Evolutionary conservation across 2,329 filamentous ascomycete species (phyloP), one percentile per base, ranked within the genome.

Genomic region (Elsinoe batatas): DNA sequence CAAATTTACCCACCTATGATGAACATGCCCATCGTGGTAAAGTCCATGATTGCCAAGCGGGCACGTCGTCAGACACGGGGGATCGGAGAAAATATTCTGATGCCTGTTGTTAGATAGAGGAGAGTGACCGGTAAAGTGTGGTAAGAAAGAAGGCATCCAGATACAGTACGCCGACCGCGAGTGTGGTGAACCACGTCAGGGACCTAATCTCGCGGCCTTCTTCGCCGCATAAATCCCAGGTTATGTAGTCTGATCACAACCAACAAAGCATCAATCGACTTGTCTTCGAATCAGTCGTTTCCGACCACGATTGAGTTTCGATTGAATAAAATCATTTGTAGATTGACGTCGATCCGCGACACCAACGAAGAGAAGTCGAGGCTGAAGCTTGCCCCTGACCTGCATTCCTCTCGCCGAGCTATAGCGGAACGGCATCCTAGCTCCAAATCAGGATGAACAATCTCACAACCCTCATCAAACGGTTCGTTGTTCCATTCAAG

Each of bases 401-500:
- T 55, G 32, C 40, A 44, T 44, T 55, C 37, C 36, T 35, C 35
- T 33, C 42, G 53, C 53, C 53, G 46, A 55, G 53, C 53, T 55
- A 44, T 55, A 44, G 30, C 22, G 15, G 46, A 44, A 40, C n/a
- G 30, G 37, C 53, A 46, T 30, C 13, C 40, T 46, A 42, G 30
- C 42, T 47, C 51, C 51, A 13, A 38, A 44, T 30, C 53, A 55
- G 32, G 49, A 96, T 97, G 89, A 85, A 97, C 74, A 97, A 95
- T 70, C 76, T 98, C 60, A 94, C 90, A 35, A 98, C 93, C 55
- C 82, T 98, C 67, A 96, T 98, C 76, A 98, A 98, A 81, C 84
- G 93, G 93, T 97, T 81, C 65, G 81, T 74, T 56, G 47, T 36
- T 54, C 43, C 10, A 43, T 30, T 32, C 49, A n/a, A n/a, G 15